Percentiles rank a stretch among this genome's conserved stretches.
phyloP scores from a whole-genome alignment of 306 rosid species.

The Cucurbita ficifolia region DNA sequence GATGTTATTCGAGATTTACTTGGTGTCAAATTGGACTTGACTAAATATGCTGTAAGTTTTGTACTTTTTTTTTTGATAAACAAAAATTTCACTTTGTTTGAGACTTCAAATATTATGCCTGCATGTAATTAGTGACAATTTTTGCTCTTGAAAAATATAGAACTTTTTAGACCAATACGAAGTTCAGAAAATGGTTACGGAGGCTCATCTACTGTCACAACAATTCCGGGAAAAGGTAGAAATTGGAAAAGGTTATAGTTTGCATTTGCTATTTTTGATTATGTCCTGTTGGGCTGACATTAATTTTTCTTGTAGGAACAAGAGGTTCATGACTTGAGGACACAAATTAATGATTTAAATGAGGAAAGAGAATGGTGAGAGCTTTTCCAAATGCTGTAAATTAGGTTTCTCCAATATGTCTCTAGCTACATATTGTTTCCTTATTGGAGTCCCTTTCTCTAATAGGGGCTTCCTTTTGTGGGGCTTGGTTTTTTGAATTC shows the following conservation, averaged over 20 bases:
- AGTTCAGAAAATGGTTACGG: conserved; percentile 53
- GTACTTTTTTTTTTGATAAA: neutral
- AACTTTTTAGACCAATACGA: conserved; percentile 61
- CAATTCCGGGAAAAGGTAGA: conserved; percentile 48
- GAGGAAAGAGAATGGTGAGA: conserved; percentile 77
- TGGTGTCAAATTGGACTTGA: conserved; percentile 80
- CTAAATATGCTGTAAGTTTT: conserved; percentile 65
- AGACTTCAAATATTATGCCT: neutral
- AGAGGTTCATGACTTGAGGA: conserved; percentile 39
- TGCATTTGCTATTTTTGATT: neutral
- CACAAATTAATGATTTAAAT: conserved; percentile 39
- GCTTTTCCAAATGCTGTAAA: neutral
- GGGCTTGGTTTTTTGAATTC: too few species aligned
- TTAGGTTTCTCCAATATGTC: neutral
- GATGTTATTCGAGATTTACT: conserved; percentile 95
- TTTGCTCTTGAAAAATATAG: conserved; percentile 25
- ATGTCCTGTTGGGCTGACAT: neutral
- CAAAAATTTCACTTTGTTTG: conserved; percentile 19
- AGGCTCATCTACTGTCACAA: conserved; percentile 50
- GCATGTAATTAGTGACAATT: conserved; percentile 11
- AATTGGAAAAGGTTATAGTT: neutral
- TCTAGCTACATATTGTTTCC: neutral
- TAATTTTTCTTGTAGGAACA: conserved; percentile 33
- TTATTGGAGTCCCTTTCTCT: neutral
- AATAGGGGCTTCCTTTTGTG: too few species aligned